These are phyloP conservation scores for Melianthus villosus DNA, from an alignment of 441 rosid species.

Conservation along the genomic window DNA sequence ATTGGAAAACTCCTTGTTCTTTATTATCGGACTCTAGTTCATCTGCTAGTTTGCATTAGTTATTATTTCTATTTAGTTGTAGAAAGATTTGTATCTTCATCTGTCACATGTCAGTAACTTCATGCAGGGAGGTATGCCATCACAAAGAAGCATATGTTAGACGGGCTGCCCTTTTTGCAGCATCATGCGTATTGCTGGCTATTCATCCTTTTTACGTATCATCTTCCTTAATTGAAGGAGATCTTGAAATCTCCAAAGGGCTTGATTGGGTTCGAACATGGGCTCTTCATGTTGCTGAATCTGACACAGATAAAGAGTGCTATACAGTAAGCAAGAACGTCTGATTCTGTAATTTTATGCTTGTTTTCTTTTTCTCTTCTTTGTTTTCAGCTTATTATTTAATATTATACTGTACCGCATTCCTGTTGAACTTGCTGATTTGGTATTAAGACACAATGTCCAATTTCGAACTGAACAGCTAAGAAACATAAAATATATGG, in stretches of 20 bases:
- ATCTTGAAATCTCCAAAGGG: constrained; percentile 48
- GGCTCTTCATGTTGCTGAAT: constrained; percentile 64
- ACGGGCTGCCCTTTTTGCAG: constrained; percentile 75
- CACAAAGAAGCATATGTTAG: constrained; percentile 91
- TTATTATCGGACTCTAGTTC: no score
- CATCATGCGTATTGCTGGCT: constrained; percentile 59
- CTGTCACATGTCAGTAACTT: constrained; percentile 3
- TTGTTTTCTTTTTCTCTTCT: not conserved
- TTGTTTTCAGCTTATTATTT: not conserved
- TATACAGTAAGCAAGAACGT: constrained; percentile 37
- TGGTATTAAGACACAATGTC: no score
- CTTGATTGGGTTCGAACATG: constrained; percentile 87
- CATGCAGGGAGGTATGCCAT: constrained; percentile 61
- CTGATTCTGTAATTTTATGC: not conserved
- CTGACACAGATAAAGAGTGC: constrained; percentile 77
- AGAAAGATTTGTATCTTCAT: not conserved
- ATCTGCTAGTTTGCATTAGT: no score
- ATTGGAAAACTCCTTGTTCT: no score
- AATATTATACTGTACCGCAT: not conserved
- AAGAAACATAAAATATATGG: no score
- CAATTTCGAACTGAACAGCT: no score
- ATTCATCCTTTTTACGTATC: constrained; percentile 73
- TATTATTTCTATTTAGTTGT: no score
- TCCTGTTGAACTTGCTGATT: not conserved
- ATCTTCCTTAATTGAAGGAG: constrained; percentile 59